Percentiles rank a stretch among this genome's conserved stretches.
Evolutionary conservation across 306 rosid genomes (phyloP).

Genomic region (Rosa chinensis): DNA sequence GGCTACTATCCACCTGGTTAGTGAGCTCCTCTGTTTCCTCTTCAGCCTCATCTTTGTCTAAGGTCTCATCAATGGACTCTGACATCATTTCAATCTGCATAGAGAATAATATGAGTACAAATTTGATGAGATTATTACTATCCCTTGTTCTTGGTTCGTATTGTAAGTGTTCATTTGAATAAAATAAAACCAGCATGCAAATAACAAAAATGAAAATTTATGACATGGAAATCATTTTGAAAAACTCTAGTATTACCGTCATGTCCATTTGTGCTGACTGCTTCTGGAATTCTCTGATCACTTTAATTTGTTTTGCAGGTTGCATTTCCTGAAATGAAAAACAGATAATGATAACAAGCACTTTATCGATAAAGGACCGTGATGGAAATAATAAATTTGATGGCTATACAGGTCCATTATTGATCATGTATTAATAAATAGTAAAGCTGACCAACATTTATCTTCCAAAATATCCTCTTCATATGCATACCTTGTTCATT

Average conservation of each 20-base stretch:
- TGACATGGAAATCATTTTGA: not conserved
- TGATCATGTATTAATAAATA: not conserved
- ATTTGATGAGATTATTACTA: not conserved
- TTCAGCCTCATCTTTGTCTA: slow-evolving; percentile 97
- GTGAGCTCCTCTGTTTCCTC: slow-evolving; percentile 99
- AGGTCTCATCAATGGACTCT: slow-evolving; percentile 92
- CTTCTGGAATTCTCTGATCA: slow-evolving; percentile 82
- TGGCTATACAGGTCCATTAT: not conserved
- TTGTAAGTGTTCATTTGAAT: not conserved
- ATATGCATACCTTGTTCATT: slow-evolving; percentile 75
- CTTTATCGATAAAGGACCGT: not conserved
- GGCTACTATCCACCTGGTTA: slow-evolving; percentile 61
- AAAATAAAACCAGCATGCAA: not conserved
- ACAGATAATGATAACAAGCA: slow-evolving; percentile 14
- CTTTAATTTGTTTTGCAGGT: slow-evolving; percentile 91
- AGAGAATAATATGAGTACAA: not conserved
- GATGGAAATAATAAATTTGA: not conserved
- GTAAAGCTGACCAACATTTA: not conserved
- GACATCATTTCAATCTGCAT: slow-evolving; percentile 99
- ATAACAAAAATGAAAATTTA: not conserved
- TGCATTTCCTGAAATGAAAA: slow-evolving; percentile 83
- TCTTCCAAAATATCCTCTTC: slow-evolving; percentile 9
- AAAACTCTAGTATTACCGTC: slow-evolving; percentile 60
- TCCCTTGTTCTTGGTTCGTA: not conserved
- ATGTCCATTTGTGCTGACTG: slow-evolving; percentile 95